phyloP scores from a whole-genome alignment of 257 asterid species.

The Avicennia marina region DNA sequence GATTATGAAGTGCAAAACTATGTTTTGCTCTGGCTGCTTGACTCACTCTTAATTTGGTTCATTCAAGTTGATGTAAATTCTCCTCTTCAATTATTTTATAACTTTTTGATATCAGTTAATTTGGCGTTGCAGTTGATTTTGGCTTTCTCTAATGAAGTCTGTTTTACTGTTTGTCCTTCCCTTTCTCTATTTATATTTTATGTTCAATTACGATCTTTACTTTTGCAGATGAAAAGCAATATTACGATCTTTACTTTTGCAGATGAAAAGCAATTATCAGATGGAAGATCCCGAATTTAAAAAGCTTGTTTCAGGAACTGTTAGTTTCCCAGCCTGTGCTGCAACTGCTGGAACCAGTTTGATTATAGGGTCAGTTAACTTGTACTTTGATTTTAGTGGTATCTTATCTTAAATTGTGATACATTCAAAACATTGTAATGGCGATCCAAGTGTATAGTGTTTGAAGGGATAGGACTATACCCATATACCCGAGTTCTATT shows the following conservation, averaged over 20 bases:
- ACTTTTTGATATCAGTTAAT: background rate
- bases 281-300: constrained; percentile 58
- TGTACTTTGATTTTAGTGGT: background rate
- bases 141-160: background rate
- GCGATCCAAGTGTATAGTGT: background rate
- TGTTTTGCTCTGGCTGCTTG: background rate
- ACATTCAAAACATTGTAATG: background rate
- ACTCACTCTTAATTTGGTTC: background rate
- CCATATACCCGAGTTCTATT: background rate
- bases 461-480: background rate
- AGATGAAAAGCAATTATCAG: constrained; percentile 57
- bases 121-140: background rate
- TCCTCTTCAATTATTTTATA: too few species aligned
- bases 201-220: constrained; percentile 6
- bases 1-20: background rate
- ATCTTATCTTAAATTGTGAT: background rate
- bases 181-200: background rate
- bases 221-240: constrained; percentile 60
- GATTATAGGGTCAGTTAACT: constrained; percentile 60
- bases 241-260: constrained; percentile 34
- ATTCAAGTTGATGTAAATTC: background rate
- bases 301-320: constrained; percentile 56
- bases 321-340: constrained; percentile 74
- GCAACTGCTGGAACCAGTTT: constrained; percentile 96
- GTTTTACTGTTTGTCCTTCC: background rate